A percentile compares a stretch with the other conserved stretches of the same genome.
phyloP scores from a whole-genome alignment of 768 basidiomycete species.

The Suillus discolor region DNA sequence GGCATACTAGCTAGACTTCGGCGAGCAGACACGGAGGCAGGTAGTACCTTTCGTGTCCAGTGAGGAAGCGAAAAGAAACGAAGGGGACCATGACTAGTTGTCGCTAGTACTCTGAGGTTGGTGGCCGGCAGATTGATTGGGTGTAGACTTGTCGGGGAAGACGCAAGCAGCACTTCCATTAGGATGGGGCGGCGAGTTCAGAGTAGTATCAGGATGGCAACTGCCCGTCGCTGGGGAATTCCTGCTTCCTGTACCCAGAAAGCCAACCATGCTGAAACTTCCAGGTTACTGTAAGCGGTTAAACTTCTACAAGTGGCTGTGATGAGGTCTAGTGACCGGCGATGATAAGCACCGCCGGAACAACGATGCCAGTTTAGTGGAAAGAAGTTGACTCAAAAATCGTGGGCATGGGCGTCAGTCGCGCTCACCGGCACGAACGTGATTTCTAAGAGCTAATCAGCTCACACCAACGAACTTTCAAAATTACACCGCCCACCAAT shows the following conservation, averaged over 20 bases:
- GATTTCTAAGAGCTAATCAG: constrained; percentile 2
- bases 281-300: background rate
- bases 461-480: background rate
- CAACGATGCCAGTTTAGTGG: constrained; percentile 9
- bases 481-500: background rate
- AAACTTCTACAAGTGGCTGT: constrained; percentile 4
- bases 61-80: constrained; percentile 70
- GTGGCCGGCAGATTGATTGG: constrained; percentile 47
- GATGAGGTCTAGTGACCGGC: background rate
- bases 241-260: constrained; percentile 40
- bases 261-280: constrained; percentile 37
- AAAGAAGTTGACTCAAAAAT: background rate
- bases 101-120: constrained; percentile 32
- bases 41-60: constrained; percentile 58
- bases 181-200: constrained; percentile 38
- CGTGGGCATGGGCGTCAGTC: constrained; percentile 3
- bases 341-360: background rate
- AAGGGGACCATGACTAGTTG: constrained; percentile 30
- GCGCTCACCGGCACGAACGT: background rate
- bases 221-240: constrained; percentile 31
- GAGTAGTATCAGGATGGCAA: constrained; percentile 25
- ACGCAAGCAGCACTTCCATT: constrained; percentile 36
- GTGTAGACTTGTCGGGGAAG: constrained; percentile 49
- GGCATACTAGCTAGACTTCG: constrained; percentile 28
- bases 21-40: constrained; percentile 33